Base-by-base conservation (phyloP, 352 stramenopile species). In the Phytophthora constricta region DNA sequence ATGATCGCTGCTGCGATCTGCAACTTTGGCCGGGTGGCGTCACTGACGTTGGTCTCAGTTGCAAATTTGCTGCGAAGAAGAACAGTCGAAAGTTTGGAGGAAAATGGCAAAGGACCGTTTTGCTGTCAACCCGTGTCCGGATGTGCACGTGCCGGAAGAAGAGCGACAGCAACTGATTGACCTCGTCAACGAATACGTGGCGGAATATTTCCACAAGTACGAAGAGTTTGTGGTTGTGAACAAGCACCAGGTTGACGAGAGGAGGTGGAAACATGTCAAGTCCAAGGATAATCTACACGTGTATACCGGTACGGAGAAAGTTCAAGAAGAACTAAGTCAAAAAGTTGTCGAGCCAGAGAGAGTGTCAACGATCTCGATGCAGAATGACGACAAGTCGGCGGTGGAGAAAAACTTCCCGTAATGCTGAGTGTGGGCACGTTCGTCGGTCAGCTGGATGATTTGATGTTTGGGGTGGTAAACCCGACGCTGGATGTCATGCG, bases 401-500 rank as follows among this genome's bases (percentile, higher is more conserved):
- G 17, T 4, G 4, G 41, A 46, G 13, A 54, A 49, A 5, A 48
- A 66, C 34, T 23, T 68, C 19, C 58, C 51, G 48, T 75, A 9
- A 58, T 79, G 51, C 25, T 76, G 33, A 74, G 58, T 20, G 61
- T 76, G 0, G 74, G 60, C 0, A 78, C 58, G 0, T 70, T 80
- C 23, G 56, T 63, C 3, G 71, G 70, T 3, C 31, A 77, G 25
- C 56, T 80, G 39, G 63, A 80, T 37, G 75, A 83, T 53, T 53
- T 80, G 53, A 76, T 83, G 72, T 76, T 76, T 19, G 68, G 68
- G 2, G 60, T 74, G 11, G 55, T 74, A 34, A 82, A 77, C 33
- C 70, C 66, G 9, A 79, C 70, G 17, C 53, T 72, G 13, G 70
- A 74, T n/a, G 63, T 68, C 26, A 81, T 79, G 73, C 57, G 61